Conservation (phyloP, 208 protist genomes). For the Trichomonas vaginalis region DNA sequence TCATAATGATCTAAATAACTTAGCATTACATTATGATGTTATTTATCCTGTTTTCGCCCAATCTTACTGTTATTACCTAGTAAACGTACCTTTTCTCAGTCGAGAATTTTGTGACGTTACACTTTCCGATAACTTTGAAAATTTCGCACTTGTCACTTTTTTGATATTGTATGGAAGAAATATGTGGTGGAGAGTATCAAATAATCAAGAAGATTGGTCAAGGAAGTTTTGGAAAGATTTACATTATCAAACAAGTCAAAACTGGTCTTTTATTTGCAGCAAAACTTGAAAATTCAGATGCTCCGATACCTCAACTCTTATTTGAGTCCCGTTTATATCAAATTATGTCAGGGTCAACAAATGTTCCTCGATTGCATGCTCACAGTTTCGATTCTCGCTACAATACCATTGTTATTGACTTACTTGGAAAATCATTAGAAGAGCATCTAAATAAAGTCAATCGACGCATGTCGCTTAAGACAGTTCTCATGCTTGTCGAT, state of each 20-base stretch:
- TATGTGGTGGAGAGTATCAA: neutral
- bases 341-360: constrained; percentile 61
- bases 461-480: constrained; percentile 69
- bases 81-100: too few relatives aligned
- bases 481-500: constrained; percentile 86
- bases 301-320: constrained; percentile 77
- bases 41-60: too few relatives aligned
- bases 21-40: too few relatives aligned
- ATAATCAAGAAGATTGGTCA: neutral
- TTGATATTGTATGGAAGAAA: neutral
- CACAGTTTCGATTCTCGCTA: constrained; percentile 78
- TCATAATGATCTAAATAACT: too few relatives aligned
- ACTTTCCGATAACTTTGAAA: too few relatives aligned
- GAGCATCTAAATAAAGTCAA: constrained; percentile 78
- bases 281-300: constrained; percentile 41
- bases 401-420: constrained; percentile 96
- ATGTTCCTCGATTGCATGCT: constrained; percentile 81
- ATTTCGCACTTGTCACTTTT: too few relatives aligned
- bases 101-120: too few relatives aligned
- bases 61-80: too few relatives aligned
- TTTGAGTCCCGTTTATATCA: constrained; percentile 86
- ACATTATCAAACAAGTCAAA: neutral
- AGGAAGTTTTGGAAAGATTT: neutral
- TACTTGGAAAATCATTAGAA: constrained; percentile 88
- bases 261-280: neutral